Conservation (phyloP, 2,329 filamentous ascomycete genomes). For the Cordyceps sp. region DNA sequence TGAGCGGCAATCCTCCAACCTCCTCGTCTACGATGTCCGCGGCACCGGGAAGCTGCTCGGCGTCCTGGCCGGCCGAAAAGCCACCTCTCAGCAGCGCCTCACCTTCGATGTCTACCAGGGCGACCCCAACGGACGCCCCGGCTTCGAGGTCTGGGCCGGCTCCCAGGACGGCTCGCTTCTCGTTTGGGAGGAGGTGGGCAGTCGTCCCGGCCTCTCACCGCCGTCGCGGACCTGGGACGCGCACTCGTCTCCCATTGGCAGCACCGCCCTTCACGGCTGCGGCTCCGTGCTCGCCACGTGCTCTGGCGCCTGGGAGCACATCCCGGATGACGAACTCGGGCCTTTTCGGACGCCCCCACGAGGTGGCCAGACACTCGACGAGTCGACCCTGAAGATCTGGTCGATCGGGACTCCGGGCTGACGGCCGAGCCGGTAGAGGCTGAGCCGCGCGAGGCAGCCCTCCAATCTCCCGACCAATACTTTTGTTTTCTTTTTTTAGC, state of each 20-base stretch:
- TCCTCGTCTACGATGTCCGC: constrained; percentile 47
- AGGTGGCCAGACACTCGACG: constrained; percentile 4
- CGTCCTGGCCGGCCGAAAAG: constrained; percentile 31
- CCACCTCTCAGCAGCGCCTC: constrained; percentile 37
- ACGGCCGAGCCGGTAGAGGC: not conserved
- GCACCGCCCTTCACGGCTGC: constrained; percentile 31
- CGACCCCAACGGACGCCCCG: constrained; percentile 12
- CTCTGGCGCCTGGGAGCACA: constrained; percentile 33
- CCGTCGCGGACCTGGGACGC: constrained; percentile 33
- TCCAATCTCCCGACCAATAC: not conserved
- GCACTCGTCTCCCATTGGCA: constrained; percentile 30
- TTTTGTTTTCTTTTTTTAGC: too few species aligned
- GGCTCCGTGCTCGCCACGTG: constrained; percentile 41
- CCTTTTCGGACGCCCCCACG: not conserved
- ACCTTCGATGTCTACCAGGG: constrained; percentile 36
- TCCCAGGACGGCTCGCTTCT: constrained; percentile 34
- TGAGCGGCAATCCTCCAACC: constrained; percentile 36
- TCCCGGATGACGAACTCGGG: constrained; percentile 1
- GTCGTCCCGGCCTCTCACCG: constrained; percentile 22
- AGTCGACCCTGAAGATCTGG: constrained; percentile 9
- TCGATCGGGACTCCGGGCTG: constrained; percentile 2
- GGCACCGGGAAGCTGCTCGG: constrained; percentile 39
- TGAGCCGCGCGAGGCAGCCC: not conserved
- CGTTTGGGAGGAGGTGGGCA: constrained; percentile 42
- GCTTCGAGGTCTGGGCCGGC: constrained; percentile 48